These are phyloP conservation scores for Dryas octopetala DNA, from an alignment of 306 rosid species.

Conservation along the genomic window DNA sequence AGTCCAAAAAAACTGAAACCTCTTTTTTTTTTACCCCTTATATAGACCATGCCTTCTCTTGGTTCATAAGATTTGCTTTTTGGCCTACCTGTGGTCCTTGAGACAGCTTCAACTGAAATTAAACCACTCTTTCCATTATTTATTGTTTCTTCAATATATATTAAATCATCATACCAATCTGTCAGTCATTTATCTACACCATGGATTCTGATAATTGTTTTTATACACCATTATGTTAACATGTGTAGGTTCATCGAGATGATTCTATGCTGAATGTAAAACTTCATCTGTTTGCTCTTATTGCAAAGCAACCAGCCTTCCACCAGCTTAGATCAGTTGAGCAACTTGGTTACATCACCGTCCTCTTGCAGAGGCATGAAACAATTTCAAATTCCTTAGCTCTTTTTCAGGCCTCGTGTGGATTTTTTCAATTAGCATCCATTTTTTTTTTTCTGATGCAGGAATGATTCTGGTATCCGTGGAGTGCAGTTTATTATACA, in stretches of 20 bases:
- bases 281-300: conserved; percentile 86
- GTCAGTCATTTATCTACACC: background rate
- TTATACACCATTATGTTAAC: conserved; percentile 23
- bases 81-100: background rate
- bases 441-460: conserved; percentile 24
- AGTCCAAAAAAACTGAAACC: too few relatives aligned
- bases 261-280: conserved; percentile 75
- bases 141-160: background rate
- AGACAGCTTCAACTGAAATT: background rate
- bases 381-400: conserved; percentile 9
- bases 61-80: background rate
- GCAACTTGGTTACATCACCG: conserved; percentile 89
- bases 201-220: conserved; percentile 10
- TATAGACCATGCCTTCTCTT: background rate
- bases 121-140: background rate
- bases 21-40: background rate
- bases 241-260: conserved; percentile 78
- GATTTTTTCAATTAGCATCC: background rate
- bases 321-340: conserved; percentile 98
- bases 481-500: conserved; percentile 86
- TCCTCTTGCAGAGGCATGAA: conserved; percentile 66
- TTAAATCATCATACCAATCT: background rate
- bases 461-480: conserved; percentile 78
- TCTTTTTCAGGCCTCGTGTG: conserved; percentile 12
- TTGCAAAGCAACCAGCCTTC: conserved; percentile 87